Evolutionary conservation across 129 eudicot species (phyloP).

Genomic region (Flaveria robusta): DNA sequence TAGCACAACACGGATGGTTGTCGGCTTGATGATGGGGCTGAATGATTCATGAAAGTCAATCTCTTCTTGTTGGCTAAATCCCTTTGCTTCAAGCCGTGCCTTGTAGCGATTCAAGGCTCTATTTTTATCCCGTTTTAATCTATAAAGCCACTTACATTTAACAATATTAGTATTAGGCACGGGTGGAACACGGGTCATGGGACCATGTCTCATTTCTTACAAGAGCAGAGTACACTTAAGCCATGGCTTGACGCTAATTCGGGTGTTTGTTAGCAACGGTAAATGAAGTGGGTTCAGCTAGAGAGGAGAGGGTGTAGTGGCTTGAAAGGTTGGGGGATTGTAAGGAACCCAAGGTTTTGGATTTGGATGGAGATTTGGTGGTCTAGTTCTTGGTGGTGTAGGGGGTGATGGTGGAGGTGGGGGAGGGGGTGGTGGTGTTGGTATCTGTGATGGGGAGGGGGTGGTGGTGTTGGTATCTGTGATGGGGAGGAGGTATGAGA

Average conservation of each 20-base stretch:
- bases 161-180: not conserved
- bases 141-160: not conserved
- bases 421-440: too few species aligned
- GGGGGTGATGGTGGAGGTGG: too few species aligned
- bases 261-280: conserved; percentile 2
- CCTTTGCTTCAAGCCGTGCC: not conserved
- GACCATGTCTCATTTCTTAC: not conserved
- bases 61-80: not conserved
- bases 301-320: not conserved
- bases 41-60: not conserved
- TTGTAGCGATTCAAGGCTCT: not conserved
- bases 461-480: too few species aligned
- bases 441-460: too few species aligned
- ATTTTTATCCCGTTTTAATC: not conserved
- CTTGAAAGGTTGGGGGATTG: not conserved
- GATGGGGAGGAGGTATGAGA: too few species aligned
- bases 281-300: not conserved
- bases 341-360: too few species aligned
- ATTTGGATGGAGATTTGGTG: too few species aligned
- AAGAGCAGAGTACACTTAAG: not conserved
- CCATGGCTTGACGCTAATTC: conserved; percentile 9
- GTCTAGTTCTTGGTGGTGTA: too few species aligned
- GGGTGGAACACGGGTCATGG: not conserved
- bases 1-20: too few species aligned
- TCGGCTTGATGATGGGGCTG: not conserved